Conservation (phyloP, 306 rosid species). For the Prunus fruticosa region DNA sequence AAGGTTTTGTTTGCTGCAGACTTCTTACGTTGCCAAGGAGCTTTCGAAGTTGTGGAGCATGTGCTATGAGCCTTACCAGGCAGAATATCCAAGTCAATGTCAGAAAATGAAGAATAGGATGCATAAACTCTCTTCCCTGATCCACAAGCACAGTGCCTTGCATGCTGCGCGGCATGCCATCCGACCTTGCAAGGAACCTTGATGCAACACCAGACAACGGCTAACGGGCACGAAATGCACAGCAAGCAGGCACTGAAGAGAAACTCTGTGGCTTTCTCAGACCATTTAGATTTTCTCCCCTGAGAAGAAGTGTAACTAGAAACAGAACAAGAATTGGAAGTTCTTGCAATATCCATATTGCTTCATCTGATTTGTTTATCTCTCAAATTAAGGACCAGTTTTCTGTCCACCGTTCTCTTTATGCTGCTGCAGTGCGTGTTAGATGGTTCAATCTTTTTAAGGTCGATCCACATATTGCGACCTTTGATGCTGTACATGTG, state of each 20-base stretch:
- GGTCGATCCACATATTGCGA: no score
- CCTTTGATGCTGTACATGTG: no score
- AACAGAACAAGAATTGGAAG: constrained; percentile 3
- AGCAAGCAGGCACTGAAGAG: constrained; percentile 50
- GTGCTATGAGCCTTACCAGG: constrained; percentile 10
- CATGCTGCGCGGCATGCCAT: constrained; percentile 30
- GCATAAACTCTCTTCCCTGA: constrained; percentile 26
- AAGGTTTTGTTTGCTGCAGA: background rate
- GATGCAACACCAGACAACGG: constrained; percentile 48
- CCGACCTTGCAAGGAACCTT: constrained; percentile 50
- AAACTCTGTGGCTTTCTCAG: constrained; percentile 32
- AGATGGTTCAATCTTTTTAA: no score
- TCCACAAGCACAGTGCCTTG: constrained; percentile 35
- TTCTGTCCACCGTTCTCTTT: no score
- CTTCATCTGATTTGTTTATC: background rate
- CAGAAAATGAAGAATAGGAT: constrained; percentile 67
- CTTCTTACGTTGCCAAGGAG: background rate
- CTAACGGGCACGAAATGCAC: constrained; percentile 51
- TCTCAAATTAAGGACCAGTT: background rate
- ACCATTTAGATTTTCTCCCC: constrained; percentile 23
- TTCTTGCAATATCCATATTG: constrained; percentile 8
- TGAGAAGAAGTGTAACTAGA: constrained; percentile 6
- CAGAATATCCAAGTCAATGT: constrained; percentile 39
- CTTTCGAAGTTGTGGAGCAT: constrained; percentile 2
- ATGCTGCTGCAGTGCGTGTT: no score